Percentiles rank a stretch among this genome's conserved stretches.
Evolutionary conservation across 495 filamentous ascomycete genomes (phyloP).

Genomic region (Neurospora sp.): DNA sequence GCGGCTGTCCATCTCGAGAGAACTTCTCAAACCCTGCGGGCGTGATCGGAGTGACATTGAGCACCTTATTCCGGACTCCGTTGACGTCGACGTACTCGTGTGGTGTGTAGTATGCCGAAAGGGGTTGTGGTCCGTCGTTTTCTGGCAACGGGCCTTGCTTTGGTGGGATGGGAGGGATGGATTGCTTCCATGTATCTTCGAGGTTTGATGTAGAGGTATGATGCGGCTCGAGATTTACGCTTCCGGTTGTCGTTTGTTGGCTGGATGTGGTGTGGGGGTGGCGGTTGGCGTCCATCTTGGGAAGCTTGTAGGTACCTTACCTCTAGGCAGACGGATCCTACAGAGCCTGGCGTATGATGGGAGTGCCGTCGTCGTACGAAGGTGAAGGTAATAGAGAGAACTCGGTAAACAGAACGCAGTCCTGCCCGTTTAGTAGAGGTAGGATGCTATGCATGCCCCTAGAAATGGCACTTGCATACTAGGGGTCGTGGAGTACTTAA

Average conservation of each 20-base stretch:
- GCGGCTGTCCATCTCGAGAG: not conserved
- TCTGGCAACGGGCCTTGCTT: not conserved
- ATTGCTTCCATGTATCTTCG: not conserved
- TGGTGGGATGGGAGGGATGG: not conserved
- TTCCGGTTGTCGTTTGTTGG: not conserved
- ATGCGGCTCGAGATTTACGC: not conserved
- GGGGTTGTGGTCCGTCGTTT: too few relatives aligned
- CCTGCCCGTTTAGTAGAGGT: too few relatives aligned
- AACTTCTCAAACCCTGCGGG: not conserved
- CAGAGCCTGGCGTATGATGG: not conserved
- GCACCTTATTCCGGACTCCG: too few relatives aligned
- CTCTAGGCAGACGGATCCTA: not conserved
- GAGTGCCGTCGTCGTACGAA: too few relatives aligned
- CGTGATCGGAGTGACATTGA: too few relatives aligned
- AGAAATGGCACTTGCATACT: too few relatives aligned
- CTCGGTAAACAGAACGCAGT: too few relatives aligned
- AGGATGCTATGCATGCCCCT: too few relatives aligned
- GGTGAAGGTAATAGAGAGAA: too few relatives aligned
- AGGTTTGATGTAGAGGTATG: not conserved
- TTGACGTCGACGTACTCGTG: too few relatives aligned
- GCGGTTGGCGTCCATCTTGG: not conserved
- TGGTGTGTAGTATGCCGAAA: too few relatives aligned
- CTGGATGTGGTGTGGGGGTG: not conserved
- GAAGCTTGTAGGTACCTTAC: not conserved
- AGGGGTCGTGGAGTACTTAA: not conserved